These are phyloP conservation scores for Mycena sanguinolenta DNA, from an alignment of 768 basidiomycete species.

Conservation along the genomic window DNA sequence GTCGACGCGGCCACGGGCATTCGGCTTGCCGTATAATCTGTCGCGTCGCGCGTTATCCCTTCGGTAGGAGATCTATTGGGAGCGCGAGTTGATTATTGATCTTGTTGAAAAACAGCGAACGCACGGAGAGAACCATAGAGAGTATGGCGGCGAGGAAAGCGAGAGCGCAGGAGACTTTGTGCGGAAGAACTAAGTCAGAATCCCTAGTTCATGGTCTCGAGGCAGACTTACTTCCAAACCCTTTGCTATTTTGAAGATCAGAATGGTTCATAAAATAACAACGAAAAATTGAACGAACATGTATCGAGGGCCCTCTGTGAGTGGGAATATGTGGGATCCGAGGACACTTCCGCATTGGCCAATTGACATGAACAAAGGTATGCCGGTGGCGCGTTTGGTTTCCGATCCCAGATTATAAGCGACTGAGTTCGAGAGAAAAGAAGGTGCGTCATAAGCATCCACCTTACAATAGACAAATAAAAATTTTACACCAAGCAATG, in stretches of 20 bases:
- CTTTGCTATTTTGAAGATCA: slow-evolving; percentile 56
- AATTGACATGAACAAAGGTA: slow-evolving; percentile 85
- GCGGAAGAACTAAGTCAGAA: slow-evolving; percentile 18
- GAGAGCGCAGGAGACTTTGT: slow-evolving; percentile 62
- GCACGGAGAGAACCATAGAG: slow-evolving; percentile 64
- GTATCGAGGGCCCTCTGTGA: slow-evolving; percentile 73
- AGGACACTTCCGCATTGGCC: slow-evolving; percentile 83
- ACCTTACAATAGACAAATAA: background rate
- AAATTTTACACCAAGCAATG: slow-evolving; percentile 80
- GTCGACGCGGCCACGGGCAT: slow-evolving; percentile 64
- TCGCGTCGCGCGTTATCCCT: slow-evolving; percentile 72
- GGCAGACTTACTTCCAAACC: slow-evolving; percentile 63
- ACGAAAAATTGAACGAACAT: slow-evolving; percentile 57
- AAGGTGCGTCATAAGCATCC: slow-evolving; percentile 6
- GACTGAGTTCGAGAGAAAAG: too few relatives aligned
- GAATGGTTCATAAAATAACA: background rate
- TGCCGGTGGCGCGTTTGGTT: slow-evolving; percentile 81
- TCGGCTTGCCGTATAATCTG: slow-evolving; percentile 63
- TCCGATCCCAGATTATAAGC: slow-evolving; percentile 85
- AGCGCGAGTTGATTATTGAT: background rate
- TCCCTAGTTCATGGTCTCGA: background rate
- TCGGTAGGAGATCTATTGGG: slow-evolving; percentile 69
- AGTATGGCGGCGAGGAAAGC: slow-evolving; percentile 69
- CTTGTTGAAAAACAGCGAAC: slow-evolving; percentile 27
- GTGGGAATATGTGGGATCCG: slow-evolving; percentile 82